These are phyloP conservation scores for Epichloe glyceriae DNA, from an alignment of 2,329 filamentous ascomycete genomes.

Conservation along the genomic window DNA sequence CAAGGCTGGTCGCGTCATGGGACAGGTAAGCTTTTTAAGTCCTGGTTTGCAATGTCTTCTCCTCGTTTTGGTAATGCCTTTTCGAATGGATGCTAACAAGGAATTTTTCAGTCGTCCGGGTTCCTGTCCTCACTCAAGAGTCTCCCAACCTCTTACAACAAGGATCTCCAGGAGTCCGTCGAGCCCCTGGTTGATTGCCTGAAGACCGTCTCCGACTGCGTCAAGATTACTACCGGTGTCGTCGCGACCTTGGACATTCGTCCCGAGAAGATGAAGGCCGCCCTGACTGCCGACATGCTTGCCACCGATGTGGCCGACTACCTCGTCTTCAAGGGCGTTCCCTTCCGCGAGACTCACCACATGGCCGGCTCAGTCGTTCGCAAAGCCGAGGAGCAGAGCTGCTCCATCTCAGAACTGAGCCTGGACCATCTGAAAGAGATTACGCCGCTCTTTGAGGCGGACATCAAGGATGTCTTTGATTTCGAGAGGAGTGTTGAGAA, in stretches of 20 bases:
- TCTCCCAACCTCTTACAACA: conserved; percentile 3
- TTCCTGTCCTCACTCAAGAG: conserved; percentile 2
- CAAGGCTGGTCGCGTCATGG: conserved; percentile 14
- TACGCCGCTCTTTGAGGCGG: conserved; percentile 3
- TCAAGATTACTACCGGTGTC: background rate
- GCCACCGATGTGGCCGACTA: conserved; percentile 9
- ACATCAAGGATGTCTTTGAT: conserved; percentile 7
- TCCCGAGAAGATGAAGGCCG: conserved; percentile 5
- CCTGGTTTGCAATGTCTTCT: background rate
- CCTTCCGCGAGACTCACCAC: conserved; percentile 8
- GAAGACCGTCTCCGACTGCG: background rate
- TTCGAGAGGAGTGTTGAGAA: conserved; percentile 7
- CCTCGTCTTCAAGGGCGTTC: conserved; percentile 6
- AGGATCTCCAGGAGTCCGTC: conserved; percentile 1
- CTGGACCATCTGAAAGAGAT: conserved; percentile 5
- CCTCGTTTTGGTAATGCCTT: background rate
- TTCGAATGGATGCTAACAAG: background rate
- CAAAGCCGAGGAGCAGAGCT: conserved; percentile 5
- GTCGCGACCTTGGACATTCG: conserved; percentile 2
- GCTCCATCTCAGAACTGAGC: conserved; percentile 5
- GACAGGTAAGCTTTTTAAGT: conserved; percentile 6
- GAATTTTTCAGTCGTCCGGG: background rate
- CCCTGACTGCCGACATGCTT: conserved; percentile 6
- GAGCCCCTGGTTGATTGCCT: conserved; percentile 1
- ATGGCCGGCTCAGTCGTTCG: conserved; percentile 6